These are phyloP conservation scores for Leccinum boreale DNA, from an alignment of 768 basidiomycete species.

Conservation along the genomic window DNA sequence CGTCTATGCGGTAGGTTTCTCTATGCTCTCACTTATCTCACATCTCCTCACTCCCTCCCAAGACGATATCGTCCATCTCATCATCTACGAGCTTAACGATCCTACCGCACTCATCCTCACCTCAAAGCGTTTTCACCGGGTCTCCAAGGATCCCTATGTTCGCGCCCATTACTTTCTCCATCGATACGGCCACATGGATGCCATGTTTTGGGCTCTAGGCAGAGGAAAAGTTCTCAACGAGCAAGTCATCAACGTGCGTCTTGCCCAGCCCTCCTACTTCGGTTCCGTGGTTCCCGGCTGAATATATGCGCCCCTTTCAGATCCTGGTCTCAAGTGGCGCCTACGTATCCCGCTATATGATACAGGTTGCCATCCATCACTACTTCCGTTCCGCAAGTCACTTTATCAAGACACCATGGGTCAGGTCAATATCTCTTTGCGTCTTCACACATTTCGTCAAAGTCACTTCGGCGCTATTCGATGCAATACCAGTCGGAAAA, in stretches of 20 bases:
- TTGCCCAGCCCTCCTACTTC: conserved; percentile 17
- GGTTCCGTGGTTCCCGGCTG: conserved; percentile 16
- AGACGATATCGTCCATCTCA: conserved; percentile 69
- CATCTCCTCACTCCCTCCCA: conserved; percentile 7
- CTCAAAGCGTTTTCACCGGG: conserved; percentile 55
- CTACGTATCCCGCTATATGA: conserved; percentile 74
- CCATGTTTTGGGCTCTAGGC: conserved; percentile 72
- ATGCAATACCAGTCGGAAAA: conserved; percentile 66
- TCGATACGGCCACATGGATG: conserved; percentile 67
- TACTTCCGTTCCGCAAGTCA: conserved; percentile 70
- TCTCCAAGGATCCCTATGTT: conserved; percentile 73
- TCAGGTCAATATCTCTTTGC: conserved; percentile 56
- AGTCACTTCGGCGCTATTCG: conserved; percentile 54
- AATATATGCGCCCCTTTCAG: conserved; percentile 38
- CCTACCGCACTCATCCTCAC: conserved; percentile 56
- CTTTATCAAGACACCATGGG: conserved; percentile 76
- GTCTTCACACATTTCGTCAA: conserved; percentile 65
- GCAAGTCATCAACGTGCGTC: conserved; percentile 65
- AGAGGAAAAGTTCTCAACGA: conserved; percentile 63
- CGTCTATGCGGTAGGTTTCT: conserved; percentile 60
- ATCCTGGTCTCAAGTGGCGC: conserved; percentile 74
- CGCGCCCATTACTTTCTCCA: conserved; percentile 75
- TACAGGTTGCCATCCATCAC: conserved; percentile 76
- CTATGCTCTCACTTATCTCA: conserved; percentile 3
- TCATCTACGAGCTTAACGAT: conserved; percentile 70